Base-by-base conservation (phyloP, 2,329 filamentous ascomycete genomes). In the Xylaria sp. region DNA sequence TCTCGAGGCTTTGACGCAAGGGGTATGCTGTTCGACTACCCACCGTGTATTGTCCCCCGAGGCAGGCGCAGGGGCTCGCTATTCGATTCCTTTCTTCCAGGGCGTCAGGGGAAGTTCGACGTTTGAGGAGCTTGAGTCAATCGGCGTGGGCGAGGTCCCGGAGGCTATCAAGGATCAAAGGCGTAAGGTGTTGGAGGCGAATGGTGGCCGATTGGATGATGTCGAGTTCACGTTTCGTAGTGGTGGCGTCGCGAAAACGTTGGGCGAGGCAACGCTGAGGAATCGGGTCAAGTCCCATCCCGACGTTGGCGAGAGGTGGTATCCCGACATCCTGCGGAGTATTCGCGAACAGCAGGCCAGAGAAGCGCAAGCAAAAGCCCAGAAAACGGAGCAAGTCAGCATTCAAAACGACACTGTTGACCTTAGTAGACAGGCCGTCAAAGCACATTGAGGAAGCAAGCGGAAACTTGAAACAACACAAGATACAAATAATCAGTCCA, bases 271-370 rank as follows among this genome's bases (percentile, higher is more conserved):
- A 12, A 97, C 93, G 67, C 82, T 97, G 78, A 87, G 92, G 82
- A 97, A 97, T 81, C 83, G 94, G 15, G 86, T 97, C 74, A 96
- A 94, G 86, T 94, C 91, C 73, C 94, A 97, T 82, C 92, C 91
- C 3, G 94, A 97, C 79, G 94, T 97, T 0, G 93, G 92, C 1
- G 92, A 94, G 84, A 84, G 90, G 75, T 97, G 93, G 89, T 93
- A 92, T 77, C 90, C 90, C 2, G 88, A 91, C 52, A 86, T 90
- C 23, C 76, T 90, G 72, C 80, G 80, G 69, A 83, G 84, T 69
- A 88, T 91, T 61, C 84, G 86, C 62, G 86, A 86, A 74, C 87
- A 91, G 79, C 86, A 91, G 81, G 83, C 83, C 41, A 78, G 72
- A 73, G 80, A 81, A 73, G 80, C 77, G 72, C 74, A 78, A 66